phyloP scores from a whole-genome alignment of 345 rosid species.

The Leavenworthia alabamica region DNA sequence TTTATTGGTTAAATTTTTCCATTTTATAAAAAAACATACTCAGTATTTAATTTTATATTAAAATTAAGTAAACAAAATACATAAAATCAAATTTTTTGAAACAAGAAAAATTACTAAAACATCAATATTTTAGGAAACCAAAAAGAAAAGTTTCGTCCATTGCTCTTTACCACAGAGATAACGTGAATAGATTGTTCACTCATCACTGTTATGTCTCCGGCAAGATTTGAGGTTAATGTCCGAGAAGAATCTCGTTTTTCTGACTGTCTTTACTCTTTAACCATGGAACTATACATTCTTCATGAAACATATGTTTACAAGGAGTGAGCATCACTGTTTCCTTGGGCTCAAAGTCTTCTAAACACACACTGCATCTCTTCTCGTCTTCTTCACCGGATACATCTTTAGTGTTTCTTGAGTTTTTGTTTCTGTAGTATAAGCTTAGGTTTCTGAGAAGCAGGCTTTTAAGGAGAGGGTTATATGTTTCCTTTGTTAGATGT shows the following conservation, averaged over 20 bases:
- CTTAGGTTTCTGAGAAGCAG: slow-evolving; percentile 36
- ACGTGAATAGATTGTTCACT: slow-evolving; percentile 16
- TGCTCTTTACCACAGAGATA: slow-evolving; percentile 36
- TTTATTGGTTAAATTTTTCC: too few relatives aligned
- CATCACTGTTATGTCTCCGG: not conserved
- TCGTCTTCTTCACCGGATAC: slow-evolving; percentile 40
- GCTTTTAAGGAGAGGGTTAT: slow-evolving; percentile 48
- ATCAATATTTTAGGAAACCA: too few relatives aligned
- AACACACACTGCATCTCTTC: slow-evolving; percentile 60
- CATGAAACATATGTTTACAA: slow-evolving; percentile 84
- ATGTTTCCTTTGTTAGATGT: slow-evolving; percentile 50
- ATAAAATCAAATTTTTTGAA: too few relatives aligned
- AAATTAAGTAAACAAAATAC: too few relatives aligned
- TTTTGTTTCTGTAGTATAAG: slow-evolving; percentile 48
- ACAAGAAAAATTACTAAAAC: too few relatives aligned
- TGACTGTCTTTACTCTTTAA: slow-evolving; percentile 44
- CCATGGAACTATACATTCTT: slow-evolving; percentile 79
- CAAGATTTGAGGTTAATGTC: not conserved
- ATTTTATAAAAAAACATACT: too few relatives aligned
- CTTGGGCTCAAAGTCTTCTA: slow-evolving; percentile 70
- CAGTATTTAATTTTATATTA: too few relatives aligned
- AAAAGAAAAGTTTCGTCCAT: slow-evolving; percentile 40
- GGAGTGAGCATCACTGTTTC: slow-evolving; percentile 68
- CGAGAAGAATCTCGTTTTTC: not conserved
- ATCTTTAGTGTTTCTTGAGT: not conserved